Base-by-base conservation (phyloP, 495 filamentous ascomycete genomes). In the Talaromyces thailandensis region DNA sequence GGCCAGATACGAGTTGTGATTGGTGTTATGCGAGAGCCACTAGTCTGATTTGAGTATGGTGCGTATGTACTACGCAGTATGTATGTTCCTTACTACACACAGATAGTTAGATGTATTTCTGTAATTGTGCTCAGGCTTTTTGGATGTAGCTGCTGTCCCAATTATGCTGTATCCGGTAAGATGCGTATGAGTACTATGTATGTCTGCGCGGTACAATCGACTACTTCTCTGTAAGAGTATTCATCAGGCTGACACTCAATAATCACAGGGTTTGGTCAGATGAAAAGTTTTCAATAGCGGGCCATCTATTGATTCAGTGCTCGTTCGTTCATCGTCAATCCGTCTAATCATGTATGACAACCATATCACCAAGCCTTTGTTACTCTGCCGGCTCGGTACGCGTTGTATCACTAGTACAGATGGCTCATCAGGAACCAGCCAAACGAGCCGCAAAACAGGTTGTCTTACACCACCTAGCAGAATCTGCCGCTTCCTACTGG, bases 391-490 rank as follows among this genome's bases (percentile, higher is more conserved):
- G 24, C 24, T 55, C 16, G 51, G 23, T 23, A 55, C 51, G 51
- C 51, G 51, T 55, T 23, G 51, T 55, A 55, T 28, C 51, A 55
- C 26, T 55, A 28, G 21, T 26, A 55, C 16, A 53, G n/a, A 21
- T 53, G 50, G 50, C 50, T 55, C 48, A 24, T 21, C 50, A 52
- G 48, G 48, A 52, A 52, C 51, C 51, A 28, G 23, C 51, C 26
- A 28, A 28, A 55, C 51, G 51, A 55, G 51, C 51, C 51, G 18
- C 51, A 55, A 55, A 55, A 55, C 51, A 25, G 51, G 51, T 26
- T 55, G 51, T 55, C 50, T 28, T 28, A 28, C 51, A 52, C 48
- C 48, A 52, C 48, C 48, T 52, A 21, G 9, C 24, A 25, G 23
- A 25, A 14, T 26, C 11, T 25, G 23, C n/a, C 51, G 23, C 51